Evolutionary conservation across 1,284 basidiomycete genomes (phyloP).

Genomic region (Marasmius oreades): DNA sequence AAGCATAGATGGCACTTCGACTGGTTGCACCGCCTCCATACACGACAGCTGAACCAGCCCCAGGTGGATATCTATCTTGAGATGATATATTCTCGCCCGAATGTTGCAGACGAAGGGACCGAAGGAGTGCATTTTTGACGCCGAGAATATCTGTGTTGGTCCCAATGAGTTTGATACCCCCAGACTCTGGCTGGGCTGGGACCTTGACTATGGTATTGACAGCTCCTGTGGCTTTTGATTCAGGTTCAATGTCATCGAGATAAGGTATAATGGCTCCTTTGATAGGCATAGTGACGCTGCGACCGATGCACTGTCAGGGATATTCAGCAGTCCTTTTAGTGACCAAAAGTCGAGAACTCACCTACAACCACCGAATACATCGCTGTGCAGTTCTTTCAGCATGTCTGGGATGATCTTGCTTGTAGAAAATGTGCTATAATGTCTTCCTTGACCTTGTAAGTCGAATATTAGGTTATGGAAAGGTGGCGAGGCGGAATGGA

Average conservation of each 20-base stretch:
- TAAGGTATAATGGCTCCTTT: constrained; percentile 17
- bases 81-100: constrained; percentile 6
- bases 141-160: constrained; percentile 19
- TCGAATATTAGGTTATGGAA: constrained; percentile 31
- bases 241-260: constrained; percentile 16
- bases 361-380: constrained; percentile 28
- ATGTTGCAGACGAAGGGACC: constrained; percentile 12
- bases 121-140: constrained; percentile 15
- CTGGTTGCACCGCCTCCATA: constrained; percentile 20
- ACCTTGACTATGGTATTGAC: constrained; percentile 20
- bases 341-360: constrained; percentile 11
- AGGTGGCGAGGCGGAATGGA: constrained; percentile 32
- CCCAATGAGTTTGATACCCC: constrained; percentile 14
- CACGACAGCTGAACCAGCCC: constrained; percentile 12
- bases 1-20: constrained; percentile 16
- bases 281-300: constrained; percentile 19
- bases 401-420: constrained; percentile 29
- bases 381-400: constrained; percentile 22
- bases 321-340: neutral
- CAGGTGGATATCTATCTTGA: constrained; percentile 7
- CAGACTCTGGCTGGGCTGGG: neutral
- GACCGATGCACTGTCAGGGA: neutral
- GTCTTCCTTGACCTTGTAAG: constrained; percentile 21
- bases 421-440: constrained; percentile 29
- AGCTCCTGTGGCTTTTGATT: constrained; percentile 15